phyloP scores from a whole-genome alignment of 2,329 filamentous ascomycete species.

The Aplosporella prunicola region DNA sequence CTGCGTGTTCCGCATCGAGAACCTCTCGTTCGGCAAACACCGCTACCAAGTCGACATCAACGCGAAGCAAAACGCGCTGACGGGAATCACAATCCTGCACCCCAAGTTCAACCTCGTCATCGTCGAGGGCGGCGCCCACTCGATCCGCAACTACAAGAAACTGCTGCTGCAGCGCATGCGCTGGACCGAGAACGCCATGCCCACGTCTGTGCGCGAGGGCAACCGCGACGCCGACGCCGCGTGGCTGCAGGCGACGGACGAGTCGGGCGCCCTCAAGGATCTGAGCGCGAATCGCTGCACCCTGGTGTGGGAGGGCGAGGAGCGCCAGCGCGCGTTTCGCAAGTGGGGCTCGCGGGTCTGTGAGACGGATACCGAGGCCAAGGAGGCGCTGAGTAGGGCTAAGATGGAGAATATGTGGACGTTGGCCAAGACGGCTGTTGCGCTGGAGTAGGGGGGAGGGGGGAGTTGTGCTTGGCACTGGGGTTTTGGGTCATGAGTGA shows the following conservation, averaged over 20 bases:
- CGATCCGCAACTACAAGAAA: constrained; percentile 78
- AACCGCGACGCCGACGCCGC: constrained; percentile 53
- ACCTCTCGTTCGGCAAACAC: constrained; percentile 84
- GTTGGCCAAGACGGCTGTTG: constrained; percentile 70
- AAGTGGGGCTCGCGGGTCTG: constrained; percentile 84
- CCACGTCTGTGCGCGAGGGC: constrained; percentile 48
- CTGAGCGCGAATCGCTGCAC: constrained; percentile 72
- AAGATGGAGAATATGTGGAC: constrained; percentile 98
- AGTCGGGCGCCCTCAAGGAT: constrained; percentile 69
- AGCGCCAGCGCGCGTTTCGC: constrained; percentile 69
- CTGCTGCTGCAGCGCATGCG: constrained; percentile 89
- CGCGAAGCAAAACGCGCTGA: constrained; percentile 78
- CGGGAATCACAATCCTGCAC: constrained; percentile 84
- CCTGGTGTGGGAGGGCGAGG: constrained; percentile 84
- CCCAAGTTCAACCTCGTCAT: constrained; percentile 82
- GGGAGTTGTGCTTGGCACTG: too few species aligned
- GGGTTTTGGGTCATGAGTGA: too few species aligned
- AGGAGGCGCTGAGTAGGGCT: constrained; percentile 64
- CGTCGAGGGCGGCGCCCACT: constrained; percentile 81
- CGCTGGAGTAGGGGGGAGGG: too few species aligned
- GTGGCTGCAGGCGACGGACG: constrained; percentile 74
- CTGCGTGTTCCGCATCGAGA: constrained; percentile 81
- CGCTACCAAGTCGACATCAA: constrained; percentile 90
- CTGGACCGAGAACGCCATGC: constrained; percentile 81
- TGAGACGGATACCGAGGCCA: constrained; percentile 82